phyloP scores from a whole-genome alignment of 202 grass and related monocot species.

The Thinopyrum obtusiflorum region DNA sequence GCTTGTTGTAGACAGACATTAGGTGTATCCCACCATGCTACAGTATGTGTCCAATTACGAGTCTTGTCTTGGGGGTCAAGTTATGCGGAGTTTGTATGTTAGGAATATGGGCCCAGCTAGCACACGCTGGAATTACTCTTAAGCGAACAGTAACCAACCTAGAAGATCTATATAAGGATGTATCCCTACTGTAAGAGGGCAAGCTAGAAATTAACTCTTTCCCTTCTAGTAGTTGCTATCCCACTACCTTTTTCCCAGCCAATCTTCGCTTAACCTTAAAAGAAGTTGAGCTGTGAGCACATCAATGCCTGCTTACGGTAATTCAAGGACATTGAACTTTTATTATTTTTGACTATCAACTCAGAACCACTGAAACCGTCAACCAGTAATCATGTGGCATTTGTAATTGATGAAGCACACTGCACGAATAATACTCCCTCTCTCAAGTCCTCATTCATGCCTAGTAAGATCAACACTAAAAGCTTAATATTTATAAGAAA shows the following conservation, averaged over 20 bases:
- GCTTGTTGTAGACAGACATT: neutral
- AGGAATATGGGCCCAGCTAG: neutral
- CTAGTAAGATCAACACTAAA: neutral
- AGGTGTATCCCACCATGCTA: neutral
- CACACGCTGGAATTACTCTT: neutral
- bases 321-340: neutral
- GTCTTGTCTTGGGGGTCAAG: neutral
- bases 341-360: neutral
- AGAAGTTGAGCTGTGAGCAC: neutral
- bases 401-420: neutral
- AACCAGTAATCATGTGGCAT: neutral
- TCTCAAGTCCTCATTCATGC: conserved; percentile 4
- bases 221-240: neutral
- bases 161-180: neutral
- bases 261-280: neutral
- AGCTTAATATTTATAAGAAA: neutral
- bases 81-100: neutral
- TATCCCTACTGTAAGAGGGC: neutral
- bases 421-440: neutral
- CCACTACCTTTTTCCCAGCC: neutral
- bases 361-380: neutral
- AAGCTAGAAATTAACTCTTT: neutral
- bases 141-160: neutral
- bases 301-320: neutral
- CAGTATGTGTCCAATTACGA: neutral